Evolutionary conservation across 306 rosid species (phyloP).

Genomic region (Fagus sylvatica): DNA sequence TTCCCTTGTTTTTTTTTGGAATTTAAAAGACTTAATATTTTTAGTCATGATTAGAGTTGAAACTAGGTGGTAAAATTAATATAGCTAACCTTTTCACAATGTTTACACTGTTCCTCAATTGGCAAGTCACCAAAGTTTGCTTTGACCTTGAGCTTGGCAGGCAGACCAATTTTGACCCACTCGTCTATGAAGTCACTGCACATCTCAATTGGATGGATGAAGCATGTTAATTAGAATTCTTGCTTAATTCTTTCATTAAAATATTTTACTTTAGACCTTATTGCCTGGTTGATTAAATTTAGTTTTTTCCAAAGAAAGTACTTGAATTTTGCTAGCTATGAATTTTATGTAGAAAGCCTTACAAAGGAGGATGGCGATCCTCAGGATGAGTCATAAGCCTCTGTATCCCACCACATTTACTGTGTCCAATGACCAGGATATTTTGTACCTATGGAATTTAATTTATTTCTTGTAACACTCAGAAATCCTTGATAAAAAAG

Average conservation of each 20-base stretch:
- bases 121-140: conserved; percentile 5
- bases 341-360: conserved; percentile 8
- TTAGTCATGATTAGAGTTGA: not conserved
- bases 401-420: conserved; percentile 60
- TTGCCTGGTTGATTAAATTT: too few species aligned
- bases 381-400: conserved; percentile 70
- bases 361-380: conserved; percentile 46
- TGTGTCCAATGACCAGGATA: conserved; percentile 69
- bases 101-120: conserved; percentile 20
- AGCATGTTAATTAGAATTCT: not conserved
- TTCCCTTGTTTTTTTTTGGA: not conserved
- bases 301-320: not conserved
- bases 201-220: conserved; percentile 12
- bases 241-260: not conserved
- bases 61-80: not conserved
- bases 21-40: not conserved
- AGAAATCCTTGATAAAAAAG: not conserved
- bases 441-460: conserved; percentile 49
- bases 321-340: not conserved
- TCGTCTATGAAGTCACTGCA: conserved; percentile 74
- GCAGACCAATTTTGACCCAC: conserved; percentile 62
- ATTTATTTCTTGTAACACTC: not conserved
- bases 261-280: not conserved
- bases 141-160: conserved; percentile 45
- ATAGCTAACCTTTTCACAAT: conserved; percentile 47